phyloP scores from a whole-genome alignment of 331 rosid genomes.

The Prunus yedoensis region DNA sequence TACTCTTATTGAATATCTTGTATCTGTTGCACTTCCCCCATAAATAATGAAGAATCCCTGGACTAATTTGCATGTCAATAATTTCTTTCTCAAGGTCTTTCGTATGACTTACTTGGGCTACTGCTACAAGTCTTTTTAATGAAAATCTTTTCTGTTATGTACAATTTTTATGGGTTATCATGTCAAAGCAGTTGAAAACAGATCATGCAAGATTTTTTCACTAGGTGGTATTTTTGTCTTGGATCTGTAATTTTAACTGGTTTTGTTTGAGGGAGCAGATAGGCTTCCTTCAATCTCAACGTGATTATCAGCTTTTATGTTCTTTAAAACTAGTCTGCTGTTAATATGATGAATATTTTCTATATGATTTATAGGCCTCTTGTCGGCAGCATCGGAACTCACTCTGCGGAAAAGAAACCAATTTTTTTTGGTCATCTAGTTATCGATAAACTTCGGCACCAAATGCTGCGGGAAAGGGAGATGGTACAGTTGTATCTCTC shows the following conservation, averaged over 20 bases:
- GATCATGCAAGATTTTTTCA: background rate
- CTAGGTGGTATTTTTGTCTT: background rate
- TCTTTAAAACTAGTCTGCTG: background rate
- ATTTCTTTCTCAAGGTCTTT: background rate
- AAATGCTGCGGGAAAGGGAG: slow-evolving; percentile 43
- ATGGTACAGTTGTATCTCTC: slow-evolving; percentile 39
- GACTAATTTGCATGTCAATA: background rate
- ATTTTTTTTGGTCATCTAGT: slow-evolving; percentile 64
- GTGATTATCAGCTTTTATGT: slow-evolving; percentile 6
- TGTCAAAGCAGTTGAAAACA: background rate
- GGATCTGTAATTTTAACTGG: background rate
- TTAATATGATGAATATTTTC: slow-evolving; percentile 11
- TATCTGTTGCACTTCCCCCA: background rate
- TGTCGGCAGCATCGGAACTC: slow-evolving; percentile 53
- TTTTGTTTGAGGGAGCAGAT: background rate
- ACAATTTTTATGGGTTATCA: background rate
- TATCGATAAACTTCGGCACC: slow-evolving; percentile 51
- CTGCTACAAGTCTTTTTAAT: background rate
- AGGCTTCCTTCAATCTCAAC: background rate
- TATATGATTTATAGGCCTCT: slow-evolving; percentile 53
- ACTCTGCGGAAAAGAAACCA: slow-evolving; percentile 53
- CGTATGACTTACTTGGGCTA: background rate
- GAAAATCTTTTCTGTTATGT: background rate
- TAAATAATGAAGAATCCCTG: background rate
- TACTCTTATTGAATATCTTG: background rate